Evolutionary conservation across 345 rosid genomes (phyloP), one percentile per base, ranked within the genome.

Genomic region (Eucalyptus marginata): DNA sequence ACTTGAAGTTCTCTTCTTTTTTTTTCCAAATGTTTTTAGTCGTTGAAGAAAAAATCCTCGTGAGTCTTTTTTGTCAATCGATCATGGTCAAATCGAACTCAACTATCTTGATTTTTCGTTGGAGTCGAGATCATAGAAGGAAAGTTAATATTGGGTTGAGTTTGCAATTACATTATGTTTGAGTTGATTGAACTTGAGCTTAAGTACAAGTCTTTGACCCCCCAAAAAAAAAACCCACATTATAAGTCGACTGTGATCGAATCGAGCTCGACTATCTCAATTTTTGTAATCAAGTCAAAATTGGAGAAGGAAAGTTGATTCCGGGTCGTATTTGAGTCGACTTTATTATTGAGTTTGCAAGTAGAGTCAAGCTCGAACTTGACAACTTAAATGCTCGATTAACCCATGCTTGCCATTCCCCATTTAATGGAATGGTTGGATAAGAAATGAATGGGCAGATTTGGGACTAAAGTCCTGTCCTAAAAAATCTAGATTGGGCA

Each of bases 231-330:
- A 52, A 52, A 2, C 2, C 7, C 44, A 8, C 16, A 31, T 68
- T 68, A 6, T 8, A 15, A 16, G 40, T 10, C 43, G 0, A 31
- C 31, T 8, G 22, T 31, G 17, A 68, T 68, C 13, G 0, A 31
- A 31, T 4, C 1, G 20, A 66, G 40, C 10, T n/a, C 40, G 0
- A 1, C 43, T 31, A 4, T 66, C 40, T 66, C 20, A 1, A 8
- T 3, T 68, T 31, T 68, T 68, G 58, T 22, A 16, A 66, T 31
- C 43, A 1, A 66, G 79, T n/a, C 43, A 9, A 66, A 66, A 31
- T 15, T 66, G 18, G 18, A 64, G 20, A 15, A n/a, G 36, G 36
- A 14, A 64, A 64, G 20, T 66, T n/a, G 40, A 31, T 66, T n/a
- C 2, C 4, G 20, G 76, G 76, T 15, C 9, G 20, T 14, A 5